Evolutionary conservation across 495 filamentous ascomycete genomes (phyloP).

Genomic region (Penicillium crystallinum): DNA sequence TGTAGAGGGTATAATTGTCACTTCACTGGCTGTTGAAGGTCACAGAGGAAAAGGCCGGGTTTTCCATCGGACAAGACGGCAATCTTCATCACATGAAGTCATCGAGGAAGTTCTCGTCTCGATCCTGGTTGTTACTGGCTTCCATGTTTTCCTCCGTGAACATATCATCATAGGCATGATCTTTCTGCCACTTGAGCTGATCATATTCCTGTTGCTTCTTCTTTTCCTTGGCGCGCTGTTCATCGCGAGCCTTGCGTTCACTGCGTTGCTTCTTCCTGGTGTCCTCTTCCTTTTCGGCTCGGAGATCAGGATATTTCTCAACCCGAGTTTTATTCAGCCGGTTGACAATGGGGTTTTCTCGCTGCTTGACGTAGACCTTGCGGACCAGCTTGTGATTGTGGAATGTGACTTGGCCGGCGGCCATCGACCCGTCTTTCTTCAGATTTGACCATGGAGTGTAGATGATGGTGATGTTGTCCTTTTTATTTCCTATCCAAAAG

Average conservation of each 20-base stretch:
- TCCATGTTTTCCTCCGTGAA: slow-evolving; percentile 41
- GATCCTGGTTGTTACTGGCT: slow-evolving; percentile 47
- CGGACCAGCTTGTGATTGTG: slow-evolving; percentile 84
- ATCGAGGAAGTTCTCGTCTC: slow-evolving; percentile 44
- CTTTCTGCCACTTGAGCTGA: slow-evolving; percentile 88
- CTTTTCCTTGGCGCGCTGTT: slow-evolving; percentile 77
- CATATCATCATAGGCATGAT: slow-evolving; percentile 88
- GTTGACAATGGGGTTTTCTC: slow-evolving; percentile 89
- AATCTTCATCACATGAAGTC: slow-evolving; percentile 48
- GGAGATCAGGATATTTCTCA: slow-evolving; percentile 78
- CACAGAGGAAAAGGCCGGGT: slow-evolving; percentile 3
- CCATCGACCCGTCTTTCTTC: slow-evolving; percentile 94
- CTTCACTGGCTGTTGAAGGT: slow-evolving; percentile 1
- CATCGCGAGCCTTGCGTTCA: slow-evolving; percentile 62
- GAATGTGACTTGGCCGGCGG: slow-evolving; percentile 89
- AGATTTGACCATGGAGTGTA: slow-evolving; percentile 99
- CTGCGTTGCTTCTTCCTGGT: slow-evolving; percentile 60
- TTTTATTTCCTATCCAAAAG: slow-evolving; percentile 73
- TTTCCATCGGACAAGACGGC: neutral
- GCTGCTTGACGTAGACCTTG: slow-evolving; percentile 64
- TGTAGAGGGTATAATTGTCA: slow-evolving; percentile 4
- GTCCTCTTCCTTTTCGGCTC: slow-evolving; percentile 70
- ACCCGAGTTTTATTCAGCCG: slow-evolving; percentile 92
- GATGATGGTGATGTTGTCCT: slow-evolving; percentile 92
- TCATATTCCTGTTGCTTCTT: slow-evolving; percentile 69